phyloP scores from a whole-genome alignment of 1,284 basidiomycete species.

The Papiliotrema nemorosa region DNA sequence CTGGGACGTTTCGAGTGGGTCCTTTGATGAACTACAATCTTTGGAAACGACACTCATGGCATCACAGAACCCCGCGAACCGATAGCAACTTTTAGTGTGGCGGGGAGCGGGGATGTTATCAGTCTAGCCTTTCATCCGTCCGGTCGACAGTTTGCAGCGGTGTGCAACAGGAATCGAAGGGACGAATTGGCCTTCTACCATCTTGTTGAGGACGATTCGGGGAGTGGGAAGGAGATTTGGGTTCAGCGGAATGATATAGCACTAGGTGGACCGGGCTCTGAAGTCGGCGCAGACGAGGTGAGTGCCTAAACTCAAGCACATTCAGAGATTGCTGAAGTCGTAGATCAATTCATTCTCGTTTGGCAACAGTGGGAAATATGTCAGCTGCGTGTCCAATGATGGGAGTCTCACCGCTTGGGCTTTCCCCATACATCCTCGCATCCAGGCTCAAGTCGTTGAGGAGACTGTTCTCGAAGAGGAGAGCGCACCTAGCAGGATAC shows the following conservation, averaged over 20 bases:
- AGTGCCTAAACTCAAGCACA: conserved; percentile 8
- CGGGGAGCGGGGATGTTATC: conserved; percentile 28
- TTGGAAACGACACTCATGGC: neutral
- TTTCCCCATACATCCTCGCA: conserved; percentile 37
- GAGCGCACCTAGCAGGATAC: neutral
- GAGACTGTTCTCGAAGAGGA: neutral
- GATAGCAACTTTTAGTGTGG: conserved; percentile 28
- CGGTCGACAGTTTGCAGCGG: conserved; percentile 39
- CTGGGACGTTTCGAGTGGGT: conserved; percentile 36
- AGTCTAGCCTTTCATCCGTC: conserved; percentile 41
- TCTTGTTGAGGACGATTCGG: conserved; percentile 8
- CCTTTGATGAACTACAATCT: neutral
- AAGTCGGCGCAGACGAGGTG: conserved; percentile 38
- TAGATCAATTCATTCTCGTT: conserved; percentile 43
- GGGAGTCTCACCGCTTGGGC: conserved; percentile 39
- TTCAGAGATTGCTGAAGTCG: conserved; percentile 9
- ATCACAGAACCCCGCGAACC: conserved; percentile 22
- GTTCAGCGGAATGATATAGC: conserved; percentile 33
- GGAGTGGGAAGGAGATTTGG: conserved; percentile 25
- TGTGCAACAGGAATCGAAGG: conserved; percentile 22
- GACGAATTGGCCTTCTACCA: conserved; percentile 43
- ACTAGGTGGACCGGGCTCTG: conserved; percentile 25
- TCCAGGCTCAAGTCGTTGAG: too few relatives aligned
- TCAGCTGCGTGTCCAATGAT: conserved; percentile 41
- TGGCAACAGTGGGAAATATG: conserved; percentile 29